Evolutionary conservation across 306 rosid species (phyloP).

Genomic region (Cicer judaicum): DNA sequence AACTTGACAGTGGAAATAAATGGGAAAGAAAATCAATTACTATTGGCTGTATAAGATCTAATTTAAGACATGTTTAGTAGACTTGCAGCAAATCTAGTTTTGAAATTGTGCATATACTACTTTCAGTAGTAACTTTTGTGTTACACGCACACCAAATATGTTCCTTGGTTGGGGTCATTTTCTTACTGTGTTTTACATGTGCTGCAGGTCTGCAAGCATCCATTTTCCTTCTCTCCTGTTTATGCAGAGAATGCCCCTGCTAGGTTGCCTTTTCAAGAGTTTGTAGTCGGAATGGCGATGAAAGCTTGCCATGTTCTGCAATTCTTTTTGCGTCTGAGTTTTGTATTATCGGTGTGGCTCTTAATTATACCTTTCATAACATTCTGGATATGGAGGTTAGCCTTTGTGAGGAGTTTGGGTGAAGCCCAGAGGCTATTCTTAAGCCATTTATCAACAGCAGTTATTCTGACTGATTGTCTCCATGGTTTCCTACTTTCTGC

Average conservation of each 20-base stretch:
- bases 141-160: conserved; percentile 6
- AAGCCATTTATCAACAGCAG: conserved; percentile 84
- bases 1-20: conserved; percentile 14
- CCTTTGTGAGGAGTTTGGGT: conserved; percentile 96
- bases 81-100: conserved; percentile 9
- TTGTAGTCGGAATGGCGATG: conserved; percentile 96
- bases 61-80: conserved; percentile 1
- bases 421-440: conserved; percentile 95
- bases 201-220: conserved; percentile 94
- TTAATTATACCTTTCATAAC: conserved; percentile 96
- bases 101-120: conserved; percentile 8
- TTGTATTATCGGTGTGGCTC: conserved; percentile 98
- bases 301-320: conserved; percentile 97
- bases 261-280: conserved; percentile 97
- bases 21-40: neutral
- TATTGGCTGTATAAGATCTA: conserved; percentile 24
- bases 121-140: conserved; percentile 22
- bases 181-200: conserved; percentile 32
- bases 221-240: conserved; percentile 95
- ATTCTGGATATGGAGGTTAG: conserved; percentile 99
- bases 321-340: conserved; percentile 90
- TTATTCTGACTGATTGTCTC: conserved; percentile 94
- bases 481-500: conserved; percentile 99
- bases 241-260: conserved; percentile 97
- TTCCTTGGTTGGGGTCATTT: neutral